Evolutionary conservation across 768 basidiomycete genomes (phyloP).

Genomic region (Lactifluus subvellereus): DNA sequence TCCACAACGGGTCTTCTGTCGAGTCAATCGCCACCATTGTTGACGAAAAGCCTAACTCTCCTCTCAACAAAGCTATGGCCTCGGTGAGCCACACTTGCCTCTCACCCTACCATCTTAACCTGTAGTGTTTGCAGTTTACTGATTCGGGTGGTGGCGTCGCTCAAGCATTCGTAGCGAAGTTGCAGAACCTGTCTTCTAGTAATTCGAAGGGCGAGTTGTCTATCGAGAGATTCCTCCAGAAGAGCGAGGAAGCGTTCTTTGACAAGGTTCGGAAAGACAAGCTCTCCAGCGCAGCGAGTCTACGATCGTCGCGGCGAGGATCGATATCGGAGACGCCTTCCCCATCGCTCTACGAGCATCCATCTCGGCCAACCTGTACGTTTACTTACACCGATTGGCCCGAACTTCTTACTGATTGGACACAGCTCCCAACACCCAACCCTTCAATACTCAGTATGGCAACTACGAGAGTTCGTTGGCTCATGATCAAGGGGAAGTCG

Average conservation of each 20-base stretch:
- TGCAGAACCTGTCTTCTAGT: conserved; percentile 70
- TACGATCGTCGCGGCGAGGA: conserved; percentile 74
- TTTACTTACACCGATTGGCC: conserved; percentile 22
- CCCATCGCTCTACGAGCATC: conserved; percentile 46
- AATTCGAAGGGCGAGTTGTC: conserved; percentile 90
- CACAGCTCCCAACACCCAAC: conserved; percentile 42
- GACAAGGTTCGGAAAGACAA: conserved; percentile 85
- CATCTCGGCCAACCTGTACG: conserved; percentile 71
- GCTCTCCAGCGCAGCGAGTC: conserved; percentile 73
- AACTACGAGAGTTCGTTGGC: conserved; percentile 42
- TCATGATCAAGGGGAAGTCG: conserved; percentile 46
- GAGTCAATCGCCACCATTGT: conserved; percentile 90
- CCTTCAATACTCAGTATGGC: conserved; percentile 39
- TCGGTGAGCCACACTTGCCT: conserved; percentile 46
- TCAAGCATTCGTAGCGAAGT: conserved; percentile 78
- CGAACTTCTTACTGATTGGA: conserved; percentile 24
- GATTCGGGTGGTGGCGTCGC: conserved; percentile 91
- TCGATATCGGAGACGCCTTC: conserved; percentile 75
- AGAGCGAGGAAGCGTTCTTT: conserved; percentile 93
- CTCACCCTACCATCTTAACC: conserved; percentile 9
- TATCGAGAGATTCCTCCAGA: conserved; percentile 84
- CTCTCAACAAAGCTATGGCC: conserved; percentile 89
- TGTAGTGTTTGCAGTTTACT: conserved; percentile 57
- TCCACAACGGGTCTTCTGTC: conserved; percentile 76
- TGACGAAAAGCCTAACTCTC: conserved; percentile 85